These are phyloP conservation scores for Corinectria fuckeliana DNA, from an alignment of 2,329 filamentous ascomycete species.

Conservation along the genomic window DNA sequence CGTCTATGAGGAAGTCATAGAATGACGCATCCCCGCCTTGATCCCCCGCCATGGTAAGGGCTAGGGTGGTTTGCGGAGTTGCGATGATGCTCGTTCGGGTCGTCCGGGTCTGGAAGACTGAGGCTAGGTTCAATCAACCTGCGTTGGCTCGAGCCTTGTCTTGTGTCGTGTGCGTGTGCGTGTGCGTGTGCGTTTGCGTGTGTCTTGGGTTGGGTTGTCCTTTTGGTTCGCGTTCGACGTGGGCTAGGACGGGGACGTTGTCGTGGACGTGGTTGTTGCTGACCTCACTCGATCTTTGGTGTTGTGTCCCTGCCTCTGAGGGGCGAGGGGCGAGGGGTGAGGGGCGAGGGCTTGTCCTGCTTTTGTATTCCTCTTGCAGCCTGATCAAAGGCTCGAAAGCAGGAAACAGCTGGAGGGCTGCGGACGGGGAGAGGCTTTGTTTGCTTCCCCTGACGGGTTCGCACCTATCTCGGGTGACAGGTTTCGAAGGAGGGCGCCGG, in stretches of 20 bases:
- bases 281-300: too few species aligned
- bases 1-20: slow-evolving; percentile 41
- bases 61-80: neutral
- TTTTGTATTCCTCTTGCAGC: slow-evolving; percentile 5
- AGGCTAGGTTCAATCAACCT: neutral
- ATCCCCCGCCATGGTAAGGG: slow-evolving; percentile 33
- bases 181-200: slow-evolving; percentile 3
- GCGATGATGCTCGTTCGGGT: slow-evolving; percentile 11
- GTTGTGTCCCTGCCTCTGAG: too few species aligned
- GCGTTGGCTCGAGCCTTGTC: slow-evolving; percentile 1
- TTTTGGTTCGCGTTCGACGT: neutral
- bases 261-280: neutral
- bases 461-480: slow-evolving; percentile 2
- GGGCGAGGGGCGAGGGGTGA: too few species aligned
- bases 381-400: neutral
- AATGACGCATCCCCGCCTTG: slow-evolving; percentile 35
- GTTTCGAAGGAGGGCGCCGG: neutral
- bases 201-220: neutral
- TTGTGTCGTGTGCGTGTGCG: slow-evolving; percentile 5
- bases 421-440: slow-evolving; percentile 4
- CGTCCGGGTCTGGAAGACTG: too few species aligned
- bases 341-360: slow-evolving; percentile 6
- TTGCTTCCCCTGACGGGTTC: slow-evolving; percentile 3
- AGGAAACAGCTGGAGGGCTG: slow-evolving; percentile 6
- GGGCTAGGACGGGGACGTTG: neutral